Evolutionary conservation across 306 rosid genomes (phyloP).

Genomic region (Quercus robur): DNA sequence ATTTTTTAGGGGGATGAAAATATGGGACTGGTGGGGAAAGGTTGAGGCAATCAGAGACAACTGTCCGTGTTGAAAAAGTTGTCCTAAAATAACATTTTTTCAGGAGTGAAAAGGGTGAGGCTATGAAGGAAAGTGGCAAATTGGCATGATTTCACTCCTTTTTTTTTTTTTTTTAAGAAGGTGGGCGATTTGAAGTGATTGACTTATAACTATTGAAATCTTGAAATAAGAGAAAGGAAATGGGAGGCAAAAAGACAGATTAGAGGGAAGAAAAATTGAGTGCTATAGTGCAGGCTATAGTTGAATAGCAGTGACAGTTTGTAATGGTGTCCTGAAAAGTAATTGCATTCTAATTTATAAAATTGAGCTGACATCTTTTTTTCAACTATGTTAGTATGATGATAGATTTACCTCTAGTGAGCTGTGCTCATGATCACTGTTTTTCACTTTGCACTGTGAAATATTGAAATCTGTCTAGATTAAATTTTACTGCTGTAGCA

Average conservation of each 20-base stretch:
- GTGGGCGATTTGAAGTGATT: slow-evolving; percentile 30
- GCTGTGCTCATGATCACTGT: too few relatives aligned
- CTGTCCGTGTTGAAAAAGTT: slow-evolving; percentile 44
- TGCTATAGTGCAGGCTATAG: slow-evolving; percentile 9
- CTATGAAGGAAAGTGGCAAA: slow-evolving; percentile 32
- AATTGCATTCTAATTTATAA: slow-evolving; percentile 20
- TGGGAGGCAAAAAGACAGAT: slow-evolving; percentile 1
- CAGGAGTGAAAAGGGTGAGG: slow-evolving; percentile 31
- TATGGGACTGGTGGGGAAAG: slow-evolving; percentile 9
- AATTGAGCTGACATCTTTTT: not conserved
- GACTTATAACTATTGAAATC: slow-evolving; percentile 26
- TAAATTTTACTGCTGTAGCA: too few relatives aligned
- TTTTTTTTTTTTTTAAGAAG: not conserved
- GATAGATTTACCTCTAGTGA: too few relatives aligned
- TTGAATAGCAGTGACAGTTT: slow-evolving; percentile 25
- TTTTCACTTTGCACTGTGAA: too few relatives aligned
- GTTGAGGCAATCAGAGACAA: slow-evolving; percentile 10
- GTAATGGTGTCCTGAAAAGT: slow-evolving; percentile 42
- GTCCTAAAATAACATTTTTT: slow-evolving; percentile 24
- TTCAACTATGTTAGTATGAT: not conserved
- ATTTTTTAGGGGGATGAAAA: slow-evolving; percentile 29
- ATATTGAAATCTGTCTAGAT: too few relatives aligned
- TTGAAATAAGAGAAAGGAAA: slow-evolving; percentile 57
- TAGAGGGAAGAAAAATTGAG: slow-evolving; percentile 34
- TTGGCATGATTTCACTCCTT: slow-evolving; percentile 45